Percentiles rank a stretch among this genome's conserved stretches.
Conservation (phyloP, 371 early-diverging fungal species). For the Mucor plumbeus region DNA sequence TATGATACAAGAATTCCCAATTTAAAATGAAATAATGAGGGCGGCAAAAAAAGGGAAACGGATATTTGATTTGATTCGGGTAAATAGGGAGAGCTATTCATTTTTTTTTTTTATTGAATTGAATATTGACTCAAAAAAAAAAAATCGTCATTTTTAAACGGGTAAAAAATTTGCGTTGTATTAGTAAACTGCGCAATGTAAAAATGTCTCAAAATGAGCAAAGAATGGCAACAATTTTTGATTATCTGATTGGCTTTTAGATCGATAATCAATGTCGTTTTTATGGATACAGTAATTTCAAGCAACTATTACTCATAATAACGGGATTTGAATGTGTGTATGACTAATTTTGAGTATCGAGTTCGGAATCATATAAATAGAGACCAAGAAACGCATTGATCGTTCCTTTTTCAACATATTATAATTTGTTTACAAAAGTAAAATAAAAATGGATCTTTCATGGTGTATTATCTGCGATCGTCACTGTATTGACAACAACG, state of each 20-base stretch:
- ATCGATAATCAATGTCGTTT: constrained; percentile 12
- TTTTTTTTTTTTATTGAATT: too few relatives aligned
- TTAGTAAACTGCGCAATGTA: background rate
- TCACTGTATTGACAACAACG: constrained; percentile 30
- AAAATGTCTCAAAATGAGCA: constrained; percentile 10
- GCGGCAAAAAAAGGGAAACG: background rate
- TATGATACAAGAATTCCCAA: too few relatives aligned
- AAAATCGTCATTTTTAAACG: background rate
- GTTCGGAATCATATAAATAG: constrained; percentile 7
- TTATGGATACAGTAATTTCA: constrained; percentile 3
- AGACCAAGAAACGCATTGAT: background rate
- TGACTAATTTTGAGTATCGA: constrained; percentile 25
- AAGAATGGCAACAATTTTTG: background rate
- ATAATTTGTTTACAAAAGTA: background rate
- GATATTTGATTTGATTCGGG: background rate
- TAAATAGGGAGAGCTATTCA: constrained; percentile 4
- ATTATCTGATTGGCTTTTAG: constrained; percentile 5
- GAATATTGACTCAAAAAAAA: constrained; percentile 5
- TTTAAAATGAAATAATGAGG: too few relatives aligned
- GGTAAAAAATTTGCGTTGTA: background rate
- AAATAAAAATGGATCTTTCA: constrained; percentile 37
- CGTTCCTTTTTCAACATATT: background rate
- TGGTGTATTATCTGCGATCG: constrained; percentile 46
- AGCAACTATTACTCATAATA: constrained; percentile 13
- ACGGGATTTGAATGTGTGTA: constrained; percentile 4